Percentiles rank a stretch among this genome's conserved stretches.
Conservation (phyloP, 2,329 filamentous ascomycete genomes). For the Metarhizium sp. region DNA sequence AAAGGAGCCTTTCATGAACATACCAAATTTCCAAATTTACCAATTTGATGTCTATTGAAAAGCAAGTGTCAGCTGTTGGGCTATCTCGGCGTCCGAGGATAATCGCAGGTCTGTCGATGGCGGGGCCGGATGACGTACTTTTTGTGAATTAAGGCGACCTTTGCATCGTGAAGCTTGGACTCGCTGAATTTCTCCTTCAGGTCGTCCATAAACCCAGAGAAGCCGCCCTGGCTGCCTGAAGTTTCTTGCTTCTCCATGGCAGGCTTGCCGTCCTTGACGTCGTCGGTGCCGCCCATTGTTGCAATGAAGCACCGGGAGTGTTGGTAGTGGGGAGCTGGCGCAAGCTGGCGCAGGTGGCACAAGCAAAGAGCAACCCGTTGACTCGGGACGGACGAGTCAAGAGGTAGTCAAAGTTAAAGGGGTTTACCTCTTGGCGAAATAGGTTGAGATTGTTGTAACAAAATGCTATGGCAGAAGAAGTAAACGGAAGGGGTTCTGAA, state of each 20-base stretch:
- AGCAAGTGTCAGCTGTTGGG: background rate
- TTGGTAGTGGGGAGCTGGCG: background rate
- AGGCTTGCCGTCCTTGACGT: background rate
- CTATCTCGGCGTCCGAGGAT: background rate
- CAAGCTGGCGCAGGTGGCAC: background rate
- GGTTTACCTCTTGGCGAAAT: too few species aligned
- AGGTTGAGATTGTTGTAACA: background rate
- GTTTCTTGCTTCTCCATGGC: background rate
- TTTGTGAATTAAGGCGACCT: slow-evolving; percentile 46
- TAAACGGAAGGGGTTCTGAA: background rate
- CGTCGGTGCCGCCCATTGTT: slow-evolving; percentile 3
- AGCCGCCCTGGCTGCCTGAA: slow-evolving; percentile 11
- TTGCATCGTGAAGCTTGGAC: slow-evolving; percentile 46
- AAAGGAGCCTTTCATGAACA: slow-evolving; percentile 8
- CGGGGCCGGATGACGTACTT: slow-evolving; percentile 34
- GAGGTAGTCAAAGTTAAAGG: too few species aligned
- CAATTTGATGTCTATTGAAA: slow-evolving; percentile 40
- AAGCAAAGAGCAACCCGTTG: too few species aligned
- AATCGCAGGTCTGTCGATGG: background rate
- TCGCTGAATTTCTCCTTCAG: slow-evolving; percentile 47
- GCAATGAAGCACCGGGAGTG: background rate
- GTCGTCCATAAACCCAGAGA: slow-evolving; percentile 32
- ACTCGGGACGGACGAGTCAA: too few species aligned
- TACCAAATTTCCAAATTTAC: slow-evolving; percentile 54
- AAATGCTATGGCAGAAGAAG: background rate